Evolutionary conservation across 2,329 filamentous ascomycete genomes (phyloP).

Genomic region (Fusarium transvaalense): DNA sequence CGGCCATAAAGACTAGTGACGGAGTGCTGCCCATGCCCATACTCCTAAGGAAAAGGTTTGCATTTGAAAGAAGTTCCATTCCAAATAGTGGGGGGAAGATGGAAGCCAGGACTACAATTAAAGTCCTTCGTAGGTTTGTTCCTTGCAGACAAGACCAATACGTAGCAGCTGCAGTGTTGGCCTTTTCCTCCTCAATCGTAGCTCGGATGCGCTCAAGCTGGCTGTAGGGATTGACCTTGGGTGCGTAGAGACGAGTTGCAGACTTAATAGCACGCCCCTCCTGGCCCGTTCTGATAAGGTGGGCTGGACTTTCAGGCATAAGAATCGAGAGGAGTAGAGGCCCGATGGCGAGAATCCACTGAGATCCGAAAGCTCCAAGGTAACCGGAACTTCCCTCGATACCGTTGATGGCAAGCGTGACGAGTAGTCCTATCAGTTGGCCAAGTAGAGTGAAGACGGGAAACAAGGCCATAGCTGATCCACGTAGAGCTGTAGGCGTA

Average conservation of each 20-base stretch:
- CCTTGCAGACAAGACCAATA: constrained; percentile 59
- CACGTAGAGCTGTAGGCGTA: constrained; percentile 46
- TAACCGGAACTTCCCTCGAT: constrained; percentile 37
- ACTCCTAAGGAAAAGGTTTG: constrained; percentile 55
- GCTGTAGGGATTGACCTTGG: constrained; percentile 26
- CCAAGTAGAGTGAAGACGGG: constrained; percentile 47
- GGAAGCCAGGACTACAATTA: constrained; percentile 56
- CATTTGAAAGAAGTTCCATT: constrained; percentile 56
- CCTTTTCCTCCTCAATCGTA: constrained; percentile 58
- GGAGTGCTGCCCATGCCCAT: constrained; percentile 48
- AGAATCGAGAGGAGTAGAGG: constrained; percentile 44
- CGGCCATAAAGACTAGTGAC: constrained; percentile 60
- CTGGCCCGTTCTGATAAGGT: constrained; percentile 37
- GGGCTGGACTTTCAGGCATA: constrained; percentile 49
- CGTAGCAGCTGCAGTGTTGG: constrained; percentile 45
- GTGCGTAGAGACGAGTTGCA: constrained; percentile 38
- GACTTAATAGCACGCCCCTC: constrained; percentile 35
- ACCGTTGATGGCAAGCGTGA: constrained; percentile 43
- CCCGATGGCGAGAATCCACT: constrained; percentile 40
- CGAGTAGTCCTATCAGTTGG: constrained; percentile 46
- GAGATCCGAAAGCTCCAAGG: constrained; percentile 45
- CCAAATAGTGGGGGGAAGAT: constrained; percentile 59
- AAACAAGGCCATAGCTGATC: constrained; percentile 48
- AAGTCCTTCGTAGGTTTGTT: constrained; percentile 55
- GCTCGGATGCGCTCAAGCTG: constrained; percentile 38